Base-by-base conservation (phyloP, 306 rosid species). In the Rosa persica region DNA sequence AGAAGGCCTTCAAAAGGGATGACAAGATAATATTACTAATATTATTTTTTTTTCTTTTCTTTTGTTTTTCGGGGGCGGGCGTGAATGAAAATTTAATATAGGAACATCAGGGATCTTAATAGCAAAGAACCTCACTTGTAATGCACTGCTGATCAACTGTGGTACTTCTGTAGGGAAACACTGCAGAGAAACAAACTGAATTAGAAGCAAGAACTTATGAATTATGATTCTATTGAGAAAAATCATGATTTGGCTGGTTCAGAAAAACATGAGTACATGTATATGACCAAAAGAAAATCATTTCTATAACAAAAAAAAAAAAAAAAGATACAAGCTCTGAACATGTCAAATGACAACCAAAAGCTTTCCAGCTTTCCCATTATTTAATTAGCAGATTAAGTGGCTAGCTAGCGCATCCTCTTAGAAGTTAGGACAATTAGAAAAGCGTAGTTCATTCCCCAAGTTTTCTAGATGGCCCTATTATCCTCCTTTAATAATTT, bases 81-180 rank as follows among this genome's bases (percentile, higher is more conserved):
- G 19, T 4, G 15, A 25, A 12, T 1, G 19, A 25, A 57, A 42
- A 49, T 44, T 60, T 20, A n/a, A 1, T 51, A 51, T 51, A 34
- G 70, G 48, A 69, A 72, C 36, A 72, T 71, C 47, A 42, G 60
- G 22, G 30, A 77, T 67, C 77, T 51, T 10, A 51, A 40, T 19
- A 72, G 85, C 39, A 64, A 76, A 82, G 34, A 85, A 80, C 51
- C 96, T 85, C 83, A 94, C 98, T 87, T 90, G 98, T 81, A 94
- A 87, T 64, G 93, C 85, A 82, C 87, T 87, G 88, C 92, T 86
- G 80, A 94, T 94, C 87, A 94, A 82, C 58, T 90, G 83, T 0
- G 98, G 97, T 51, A 90, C 98, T 61, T 88, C 97, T 72, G 79
- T 67, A 13, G 98, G 97, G 78, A 92, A 94, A 80, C 98, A 92